Evolutionary conservation across 768 basidiomycete genomes (phyloP).

Genomic region (Tulasnella sp.): DNA sequence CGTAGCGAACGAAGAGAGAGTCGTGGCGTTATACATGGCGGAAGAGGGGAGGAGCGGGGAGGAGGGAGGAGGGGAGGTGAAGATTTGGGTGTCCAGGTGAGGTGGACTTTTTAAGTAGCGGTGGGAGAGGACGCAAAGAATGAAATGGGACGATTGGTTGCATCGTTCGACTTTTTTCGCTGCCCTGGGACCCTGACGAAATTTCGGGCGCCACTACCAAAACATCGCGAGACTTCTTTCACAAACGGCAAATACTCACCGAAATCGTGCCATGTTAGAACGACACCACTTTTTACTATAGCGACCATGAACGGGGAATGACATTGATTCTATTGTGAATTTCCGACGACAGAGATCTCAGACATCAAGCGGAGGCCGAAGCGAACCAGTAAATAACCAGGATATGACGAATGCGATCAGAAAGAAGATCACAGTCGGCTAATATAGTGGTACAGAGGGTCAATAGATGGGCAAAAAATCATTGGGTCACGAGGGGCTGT

Average conservation of each 20-base stretch:
- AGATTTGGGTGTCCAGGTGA: not conserved
- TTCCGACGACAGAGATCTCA: no score
- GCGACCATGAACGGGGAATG: no score
- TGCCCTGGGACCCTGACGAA: not conserved
- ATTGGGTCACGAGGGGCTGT: no score
- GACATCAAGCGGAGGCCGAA: no score
- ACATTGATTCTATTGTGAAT: no score
- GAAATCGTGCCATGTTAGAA: not conserved
- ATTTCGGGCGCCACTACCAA: not conserved
- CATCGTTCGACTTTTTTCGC: constrained; percentile 1
- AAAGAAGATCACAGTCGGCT: no score
- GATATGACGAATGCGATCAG: no score
- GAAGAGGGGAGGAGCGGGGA: not conserved
- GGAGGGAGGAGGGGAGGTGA: not conserved
- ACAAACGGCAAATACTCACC: not conserved
- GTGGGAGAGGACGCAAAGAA: not conserved
- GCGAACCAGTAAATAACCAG: no score
- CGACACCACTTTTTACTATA: no score
- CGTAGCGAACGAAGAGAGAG: not conserved
- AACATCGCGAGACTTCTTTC: not conserved
- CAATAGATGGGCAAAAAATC: no score
- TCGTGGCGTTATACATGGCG: constrained; percentile 19
- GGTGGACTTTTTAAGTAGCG: not conserved
- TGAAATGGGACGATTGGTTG: constrained; percentile 1
- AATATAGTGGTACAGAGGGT: no score